These are phyloP conservation scores for Lolium perenne DNA, from an alignment of 176 grass and related monocot genomes.

Conservation along the genomic window DNA sequence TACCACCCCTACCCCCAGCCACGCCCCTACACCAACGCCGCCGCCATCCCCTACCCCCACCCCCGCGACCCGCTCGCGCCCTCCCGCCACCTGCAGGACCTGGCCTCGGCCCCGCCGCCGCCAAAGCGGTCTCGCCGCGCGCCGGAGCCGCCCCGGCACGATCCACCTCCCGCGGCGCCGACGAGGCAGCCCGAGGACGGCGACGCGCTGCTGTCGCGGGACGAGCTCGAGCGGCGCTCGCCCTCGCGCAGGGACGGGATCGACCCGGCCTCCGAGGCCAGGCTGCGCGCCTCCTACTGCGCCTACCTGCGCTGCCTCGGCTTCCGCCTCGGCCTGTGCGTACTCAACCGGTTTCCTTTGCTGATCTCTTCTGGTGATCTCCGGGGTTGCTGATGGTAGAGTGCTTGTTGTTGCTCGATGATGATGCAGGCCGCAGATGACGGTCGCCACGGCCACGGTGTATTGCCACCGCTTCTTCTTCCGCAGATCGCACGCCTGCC, in stretches of 20 bases:
- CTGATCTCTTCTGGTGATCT: background rate
- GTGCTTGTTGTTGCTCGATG: background rate
- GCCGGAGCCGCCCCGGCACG: background rate
- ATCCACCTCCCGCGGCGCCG: background rate
- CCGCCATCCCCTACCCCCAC: slow-evolving; percentile 1
- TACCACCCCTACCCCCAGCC: background rate
- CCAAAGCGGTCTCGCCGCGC: slow-evolving; percentile 44
- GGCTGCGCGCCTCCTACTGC: slow-evolving; percentile 74
- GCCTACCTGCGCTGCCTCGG: slow-evolving; percentile 61
- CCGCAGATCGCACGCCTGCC: slow-evolving; percentile 63
- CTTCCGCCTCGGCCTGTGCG: slow-evolving; percentile 56
- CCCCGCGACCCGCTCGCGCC: slow-evolving; percentile 16
- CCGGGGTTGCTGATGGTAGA: background rate
- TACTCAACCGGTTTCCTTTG: slow-evolving; percentile 36
- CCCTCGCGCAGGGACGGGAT: slow-evolving; percentile 72
- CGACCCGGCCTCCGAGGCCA: slow-evolving; percentile 54
- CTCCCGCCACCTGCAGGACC: slow-evolving; percentile 24
- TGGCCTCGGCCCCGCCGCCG: background rate
- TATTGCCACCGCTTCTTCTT: slow-evolving; percentile 78
- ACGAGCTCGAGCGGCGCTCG: slow-evolving; percentile 70
- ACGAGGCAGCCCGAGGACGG: background rate
- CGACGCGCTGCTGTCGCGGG: slow-evolving; percentile 45
- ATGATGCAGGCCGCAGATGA: slow-evolving; percentile 62
- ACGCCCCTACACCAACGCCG: background rate
- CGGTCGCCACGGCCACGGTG: slow-evolving; percentile 57